Percentiles rank a stretch among this genome's conserved stretches.
Conservation (phyloP, 1,284 basidiomycete species). For the Sphaerobolus stellatus region DNA sequence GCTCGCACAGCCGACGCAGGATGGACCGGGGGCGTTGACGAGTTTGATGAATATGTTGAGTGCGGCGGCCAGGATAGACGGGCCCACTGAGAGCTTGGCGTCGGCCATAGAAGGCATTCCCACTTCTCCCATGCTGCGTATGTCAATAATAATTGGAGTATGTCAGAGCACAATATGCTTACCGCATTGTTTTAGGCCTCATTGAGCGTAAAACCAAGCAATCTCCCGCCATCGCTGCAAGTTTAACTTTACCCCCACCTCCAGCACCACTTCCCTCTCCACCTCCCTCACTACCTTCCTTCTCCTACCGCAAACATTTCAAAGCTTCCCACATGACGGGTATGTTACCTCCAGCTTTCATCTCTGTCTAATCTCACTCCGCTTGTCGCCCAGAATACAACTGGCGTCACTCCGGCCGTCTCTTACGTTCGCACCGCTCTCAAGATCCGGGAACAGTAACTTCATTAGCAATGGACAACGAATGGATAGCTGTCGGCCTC, state of each 20-base stretch:
- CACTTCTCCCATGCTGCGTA: not conserved
- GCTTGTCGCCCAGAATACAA: conserved; percentile 39
- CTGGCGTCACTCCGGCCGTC: conserved; percentile 80
- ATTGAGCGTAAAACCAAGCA: not conserved
- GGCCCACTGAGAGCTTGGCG: too few relatives aligned
- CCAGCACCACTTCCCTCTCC: not conserved
- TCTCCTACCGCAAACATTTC: conserved; percentile 73
- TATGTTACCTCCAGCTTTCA: conserved; percentile 35
- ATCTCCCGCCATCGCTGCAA: not conserved
- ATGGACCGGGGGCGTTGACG: not conserved
- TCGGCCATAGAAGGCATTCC: too few relatives aligned
- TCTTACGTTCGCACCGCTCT: conserved; percentile 74
- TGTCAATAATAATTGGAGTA: not conserved
- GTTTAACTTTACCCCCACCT: not conserved
- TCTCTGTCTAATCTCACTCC: not conserved
- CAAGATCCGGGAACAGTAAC: conserved; percentile 80
- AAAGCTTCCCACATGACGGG: conserved; percentile 75
- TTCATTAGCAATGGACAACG: conserved; percentile 80
- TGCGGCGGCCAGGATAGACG: not conserved
- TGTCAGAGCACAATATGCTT: not conserved
- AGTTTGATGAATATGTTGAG: not conserved
- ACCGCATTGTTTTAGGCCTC: not conserved
- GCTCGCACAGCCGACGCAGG: not conserved
- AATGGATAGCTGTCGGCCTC: conserved; percentile 89
- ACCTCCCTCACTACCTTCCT: conserved; percentile 20